Conservation (phyloP, 352 stramenopile genomes). For the Globisporangium ultimum region DNA sequence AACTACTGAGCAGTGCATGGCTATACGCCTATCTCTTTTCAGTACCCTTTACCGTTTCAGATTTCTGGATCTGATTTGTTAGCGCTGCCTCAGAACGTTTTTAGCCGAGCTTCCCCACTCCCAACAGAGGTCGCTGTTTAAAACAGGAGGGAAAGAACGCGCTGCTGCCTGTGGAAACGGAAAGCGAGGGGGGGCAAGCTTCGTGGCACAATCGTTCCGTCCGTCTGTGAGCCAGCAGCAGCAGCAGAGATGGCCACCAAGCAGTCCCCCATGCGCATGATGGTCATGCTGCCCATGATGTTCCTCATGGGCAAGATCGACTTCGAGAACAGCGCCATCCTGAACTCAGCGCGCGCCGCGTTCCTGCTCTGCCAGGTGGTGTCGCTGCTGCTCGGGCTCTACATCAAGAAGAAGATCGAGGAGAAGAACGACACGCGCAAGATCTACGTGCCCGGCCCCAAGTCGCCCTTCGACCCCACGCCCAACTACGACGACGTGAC, state of each 20-base stretch:
- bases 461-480: slow-evolving; percentile 77
- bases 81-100: neutral
- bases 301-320: slow-evolving; percentile 86
- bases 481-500: slow-evolving; percentile 78
- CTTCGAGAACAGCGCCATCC: slow-evolving; percentile 70
- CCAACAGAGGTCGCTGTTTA: neutral
- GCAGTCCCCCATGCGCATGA: slow-evolving; percentile 77
- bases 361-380: slow-evolving; percentile 63
- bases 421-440: slow-evolving; percentile 75
- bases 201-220: neutral
- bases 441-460: slow-evolving; percentile 66
- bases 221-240: neutral
- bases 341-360: slow-evolving; percentile 56
- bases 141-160: neutral
- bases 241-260: slow-evolving; percentile 34
- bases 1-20: too few relatives aligned
- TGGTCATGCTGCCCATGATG: slow-evolving; percentile 83
- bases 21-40: too few relatives aligned
- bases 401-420: slow-evolving; percentile 73
- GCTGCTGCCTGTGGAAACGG: too few relatives aligned
- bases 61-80: neutral
- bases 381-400: slow-evolving; percentile 59
- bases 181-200: too few relatives aligned
- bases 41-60: neutral
- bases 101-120: neutral